Conservation (phyloP, 768 basidiomycete genomes). For the Jaapia argillacea region DNA sequence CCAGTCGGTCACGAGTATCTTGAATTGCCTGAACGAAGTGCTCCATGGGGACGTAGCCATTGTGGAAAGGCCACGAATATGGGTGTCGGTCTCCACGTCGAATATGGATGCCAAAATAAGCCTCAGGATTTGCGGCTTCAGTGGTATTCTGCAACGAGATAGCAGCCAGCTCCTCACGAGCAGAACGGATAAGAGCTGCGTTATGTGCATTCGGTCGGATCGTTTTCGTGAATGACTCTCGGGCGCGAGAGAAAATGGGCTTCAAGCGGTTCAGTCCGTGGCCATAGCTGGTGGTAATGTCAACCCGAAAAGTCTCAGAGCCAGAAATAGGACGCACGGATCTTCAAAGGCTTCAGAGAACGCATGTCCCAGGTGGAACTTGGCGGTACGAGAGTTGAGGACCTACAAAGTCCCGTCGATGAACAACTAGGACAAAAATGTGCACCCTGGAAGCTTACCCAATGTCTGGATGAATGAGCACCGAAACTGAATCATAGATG, state of each 20-base stretch:
- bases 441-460: constrained; percentile 29
- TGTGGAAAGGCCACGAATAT: constrained; percentile 31
- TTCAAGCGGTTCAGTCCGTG: constrained; percentile 44
- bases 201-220: constrained; percentile 44
- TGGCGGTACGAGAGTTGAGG: constrained; percentile 53
- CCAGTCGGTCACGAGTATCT: constrained; percentile 28
- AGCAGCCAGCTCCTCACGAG: constrained; percentile 34
- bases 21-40: constrained; percentile 36
- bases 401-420: constrained; percentile 31
- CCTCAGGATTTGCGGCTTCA: constrained; percentile 8
- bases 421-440: not conserved
- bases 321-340: constrained; percentile 32
- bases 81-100: constrained; percentile 51
- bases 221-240: constrained; percentile 35
- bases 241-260: constrained; percentile 39
- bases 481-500: constrained; percentile 2
- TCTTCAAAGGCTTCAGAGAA: constrained; percentile 54
- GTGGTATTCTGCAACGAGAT: constrained; percentile 3
- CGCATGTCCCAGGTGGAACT: constrained; percentile 48
- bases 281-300: constrained; percentile 31
- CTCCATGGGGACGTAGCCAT: constrained; percentile 35
- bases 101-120: constrained; percentile 51
- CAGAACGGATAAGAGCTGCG: constrained; percentile 34
- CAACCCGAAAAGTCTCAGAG: not conserved
- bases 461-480: constrained; percentile 36